Evolutionary conservation across 805 yeast species (phyloP).

Genomic region (Starmera dryadoides): DNA sequence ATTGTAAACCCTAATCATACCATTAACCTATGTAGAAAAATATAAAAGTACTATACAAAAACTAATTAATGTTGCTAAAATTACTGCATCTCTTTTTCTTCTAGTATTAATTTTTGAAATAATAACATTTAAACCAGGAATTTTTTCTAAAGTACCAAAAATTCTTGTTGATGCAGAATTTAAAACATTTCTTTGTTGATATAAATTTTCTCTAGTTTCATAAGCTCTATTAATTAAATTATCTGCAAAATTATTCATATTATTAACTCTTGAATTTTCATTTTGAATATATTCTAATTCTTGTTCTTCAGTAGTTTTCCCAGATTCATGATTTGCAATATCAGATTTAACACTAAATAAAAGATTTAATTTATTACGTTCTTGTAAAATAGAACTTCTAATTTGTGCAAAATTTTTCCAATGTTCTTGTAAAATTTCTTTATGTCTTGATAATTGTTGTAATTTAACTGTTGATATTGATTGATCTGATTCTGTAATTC

Average conservation of each 20-base stretch:
- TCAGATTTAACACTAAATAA: slow-evolving; percentile 73
- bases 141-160: slow-evolving; percentile 49
- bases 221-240: slow-evolving; percentile 75
- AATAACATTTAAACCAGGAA: slow-evolving; percentile 79
- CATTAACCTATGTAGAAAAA: slow-evolving; percentile 32
- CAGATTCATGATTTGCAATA: slow-evolving; percentile 60
- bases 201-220: slow-evolving; percentile 81
- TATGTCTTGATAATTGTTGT: slow-evolving; percentile 79
- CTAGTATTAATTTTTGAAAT: slow-evolving; percentile 80
- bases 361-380: slow-evolving; percentile 68
- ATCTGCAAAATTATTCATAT: slow-evolving; percentile 72
- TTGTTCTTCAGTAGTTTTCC: slow-evolving; percentile 27
- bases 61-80: slow-evolving; percentile 70
- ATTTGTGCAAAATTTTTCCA: slow-evolving; percentile 55
- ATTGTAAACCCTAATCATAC: no score
- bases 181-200: slow-evolving; percentile 61
- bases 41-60: slow-evolving; percentile 65
- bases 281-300: slow-evolving; percentile 72
- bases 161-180: slow-evolving; percentile 58
- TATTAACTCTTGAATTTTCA: slow-evolving; percentile 68
- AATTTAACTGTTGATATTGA: slow-evolving; percentile 62
- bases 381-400: slow-evolving; percentile 53
- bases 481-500: slow-evolving; percentile 49
- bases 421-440: slow-evolving; percentile 69
- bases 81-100: slow-evolving; percentile 79